Conservation (phyloP, 169 alveolate species). For the Babesia bigemina region DNA sequence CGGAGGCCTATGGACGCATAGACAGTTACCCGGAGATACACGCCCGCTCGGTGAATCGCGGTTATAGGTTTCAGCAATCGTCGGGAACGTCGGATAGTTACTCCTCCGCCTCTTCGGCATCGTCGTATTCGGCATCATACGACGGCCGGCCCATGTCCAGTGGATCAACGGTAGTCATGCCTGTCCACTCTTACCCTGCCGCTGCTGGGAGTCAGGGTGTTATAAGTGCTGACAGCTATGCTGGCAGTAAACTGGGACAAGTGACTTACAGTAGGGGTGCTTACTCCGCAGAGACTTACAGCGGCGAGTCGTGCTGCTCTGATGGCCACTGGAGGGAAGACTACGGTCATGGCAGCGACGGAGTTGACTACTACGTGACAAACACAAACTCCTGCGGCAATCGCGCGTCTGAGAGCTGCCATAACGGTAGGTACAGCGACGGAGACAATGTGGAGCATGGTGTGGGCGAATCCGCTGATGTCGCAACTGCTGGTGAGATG, state of each 20-base stretch:
- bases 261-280: neutral
- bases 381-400: neutral
- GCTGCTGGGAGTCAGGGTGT: neutral
- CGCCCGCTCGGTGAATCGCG: neutral
- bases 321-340: constrained; percentile 4
- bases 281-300: constrained; percentile 18
- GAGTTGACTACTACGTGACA: neutral
- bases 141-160: neutral
- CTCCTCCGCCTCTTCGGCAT: neutral
- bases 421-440: neutral
- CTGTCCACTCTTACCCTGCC: neutral
- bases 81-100: constrained; percentile 10
- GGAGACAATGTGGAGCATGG: neutral
- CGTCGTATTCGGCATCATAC: neutral
- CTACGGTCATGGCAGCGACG: neutral
- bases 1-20: neutral
- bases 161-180: neutral
- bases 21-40: constrained; percentile 1
- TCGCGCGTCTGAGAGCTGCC: neutral
- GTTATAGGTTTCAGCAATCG: neutral
- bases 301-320: constrained; percentile 27
- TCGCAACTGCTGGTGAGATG: neutral
- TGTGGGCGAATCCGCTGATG: neutral
- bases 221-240: neutral
- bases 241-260: neutral